A percentile compares a stretch with the other conserved stretches of the same genome.
phyloP scores from a whole-genome alignment of 2,329 filamentous ascomycete genomes.

The Scorias spongiosa region DNA sequence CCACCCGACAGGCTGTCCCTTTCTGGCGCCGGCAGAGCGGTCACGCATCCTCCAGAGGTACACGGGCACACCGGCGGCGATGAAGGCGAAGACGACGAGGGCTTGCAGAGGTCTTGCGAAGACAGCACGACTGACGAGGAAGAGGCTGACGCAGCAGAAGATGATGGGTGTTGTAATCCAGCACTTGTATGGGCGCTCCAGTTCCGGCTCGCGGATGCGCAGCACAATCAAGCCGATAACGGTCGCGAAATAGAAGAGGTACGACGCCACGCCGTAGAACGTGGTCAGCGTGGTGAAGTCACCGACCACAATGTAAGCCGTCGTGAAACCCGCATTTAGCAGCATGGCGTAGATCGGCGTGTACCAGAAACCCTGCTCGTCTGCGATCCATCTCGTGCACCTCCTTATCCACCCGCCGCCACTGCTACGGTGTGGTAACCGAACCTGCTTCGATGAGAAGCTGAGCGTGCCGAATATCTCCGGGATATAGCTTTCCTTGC shows the following conservation, averaged over 20 bases:
- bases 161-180: slow-evolving; percentile 97
- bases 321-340: slow-evolving; percentile 62
- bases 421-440: slow-evolving; percentile 33
- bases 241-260: slow-evolving; percentile 93
- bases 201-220: slow-evolving; percentile 67
- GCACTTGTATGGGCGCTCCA: slow-evolving; percentile 83
- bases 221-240: slow-evolving; percentile 87
- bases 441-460: slow-evolving; percentile 20
- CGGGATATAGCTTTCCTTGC: slow-evolving; percentile 89
- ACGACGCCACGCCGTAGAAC: slow-evolving; percentile 94
- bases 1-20: slow-evolving; percentile 17
- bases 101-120: slow-evolving; percentile 88
- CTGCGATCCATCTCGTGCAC: slow-evolving; percentile 51
- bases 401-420: slow-evolving; percentile 28
- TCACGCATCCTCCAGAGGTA: slow-evolving; percentile 76
- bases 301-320: slow-evolving; percentile 66
- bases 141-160: slow-evolving; percentile 94
- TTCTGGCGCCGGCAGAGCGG: slow-evolving; percentile 23
- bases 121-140: slow-evolving; percentile 73
- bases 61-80: slow-evolving; percentile 67
- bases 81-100: slow-evolving; percentile 70
- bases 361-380: slow-evolving; percentile 71
- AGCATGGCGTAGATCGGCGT: slow-evolving; percentile 87
- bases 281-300: slow-evolving; percentile 86
- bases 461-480: slow-evolving; percentile 64